These are phyloP conservation scores for Potentilla sterilis DNA, from an alignment of 306 rosid species.

Conservation along the genomic window DNA sequence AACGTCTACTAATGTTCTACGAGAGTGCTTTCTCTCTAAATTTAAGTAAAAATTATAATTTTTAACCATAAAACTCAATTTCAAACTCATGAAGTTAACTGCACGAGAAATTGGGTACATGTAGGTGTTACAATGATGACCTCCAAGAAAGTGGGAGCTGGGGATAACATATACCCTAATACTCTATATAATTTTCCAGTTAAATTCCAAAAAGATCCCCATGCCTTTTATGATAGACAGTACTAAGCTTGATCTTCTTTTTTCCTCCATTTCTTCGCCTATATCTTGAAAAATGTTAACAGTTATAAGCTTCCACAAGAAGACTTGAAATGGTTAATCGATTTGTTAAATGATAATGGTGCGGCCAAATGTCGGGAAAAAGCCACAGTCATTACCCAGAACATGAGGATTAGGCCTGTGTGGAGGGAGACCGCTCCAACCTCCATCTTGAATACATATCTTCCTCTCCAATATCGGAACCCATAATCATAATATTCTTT, in stretches of 20 bases:
- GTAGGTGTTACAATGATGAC: not conserved
- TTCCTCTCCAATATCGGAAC: too few species aligned
- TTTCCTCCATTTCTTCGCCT: not conserved
- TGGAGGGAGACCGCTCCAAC: slow-evolving; percentile 36
- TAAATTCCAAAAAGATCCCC: not conserved
- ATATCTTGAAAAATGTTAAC: not conserved
- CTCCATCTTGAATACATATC: slow-evolving; percentile 4
- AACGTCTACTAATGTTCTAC: too few species aligned
- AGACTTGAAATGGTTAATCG: not conserved
- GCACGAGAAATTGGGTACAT: not conserved
- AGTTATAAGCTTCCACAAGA: not conserved
- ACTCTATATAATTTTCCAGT: not conserved
- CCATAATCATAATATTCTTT: too few species aligned
- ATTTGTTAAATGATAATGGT: slow-evolving; percentile 24
- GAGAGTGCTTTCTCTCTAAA: too few species aligned
- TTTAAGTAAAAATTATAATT: too few species aligned
- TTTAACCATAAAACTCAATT: too few species aligned
- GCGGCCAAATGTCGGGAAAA: slow-evolving; percentile 49
- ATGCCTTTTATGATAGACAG: not conserved
- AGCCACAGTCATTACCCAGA: slow-evolving; percentile 26
- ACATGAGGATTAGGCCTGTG: slow-evolving; percentile 28
- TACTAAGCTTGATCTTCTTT: not conserved
- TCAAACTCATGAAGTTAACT: not conserved
- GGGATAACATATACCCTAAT: not conserved
- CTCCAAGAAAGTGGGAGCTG: slow-evolving; percentile 7